phyloP scores from a whole-genome alignment of 345 rosid genomes.

The Citropsis articulata region DNA sequence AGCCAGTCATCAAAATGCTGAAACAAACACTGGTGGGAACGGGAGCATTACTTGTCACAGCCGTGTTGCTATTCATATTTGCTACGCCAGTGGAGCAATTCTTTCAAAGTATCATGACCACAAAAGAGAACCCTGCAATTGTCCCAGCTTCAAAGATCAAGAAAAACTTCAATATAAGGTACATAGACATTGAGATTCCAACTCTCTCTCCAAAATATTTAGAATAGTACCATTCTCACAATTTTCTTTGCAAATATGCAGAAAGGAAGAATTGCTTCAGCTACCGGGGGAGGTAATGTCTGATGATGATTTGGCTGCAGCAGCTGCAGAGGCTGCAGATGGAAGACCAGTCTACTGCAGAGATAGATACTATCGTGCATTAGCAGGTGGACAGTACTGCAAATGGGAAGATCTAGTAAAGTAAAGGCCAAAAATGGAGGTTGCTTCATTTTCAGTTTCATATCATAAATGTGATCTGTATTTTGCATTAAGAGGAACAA shows the following conservation, averaged over 20 bases:
- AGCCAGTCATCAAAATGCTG: slow-evolving; percentile 84
- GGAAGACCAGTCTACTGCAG: slow-evolving; percentile 98
- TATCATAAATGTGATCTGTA: slow-evolving; percentile 5
- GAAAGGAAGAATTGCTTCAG: slow-evolving; percentile 74
- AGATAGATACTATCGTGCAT: slow-evolving; percentile 88
- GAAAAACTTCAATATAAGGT: slow-evolving; percentile 69
- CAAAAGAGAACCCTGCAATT: slow-evolving; percentile 35
- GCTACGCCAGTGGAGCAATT: slow-evolving; percentile 84
- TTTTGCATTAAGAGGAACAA: background rate
- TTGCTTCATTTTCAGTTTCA: slow-evolving; percentile 2
- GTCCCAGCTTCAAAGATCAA: slow-evolving; percentile 43
- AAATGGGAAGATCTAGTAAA: slow-evolving; percentile 86
- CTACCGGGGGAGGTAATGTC: slow-evolving; percentile 66
- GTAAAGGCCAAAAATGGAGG: slow-evolving; percentile 14
- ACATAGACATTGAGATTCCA: slow-evolving; percentile 12
- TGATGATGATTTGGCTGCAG: slow-evolving; percentile 81
- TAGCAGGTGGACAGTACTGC: slow-evolving; percentile 99
- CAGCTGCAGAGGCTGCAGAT: slow-evolving; percentile 94
- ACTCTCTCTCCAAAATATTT: background rate
- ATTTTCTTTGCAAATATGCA: slow-evolving; percentile 15
- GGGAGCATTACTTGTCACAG: slow-evolving; percentile 75
- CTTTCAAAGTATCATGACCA: slow-evolving; percentile 38
- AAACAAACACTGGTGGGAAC: slow-evolving; percentile 84
- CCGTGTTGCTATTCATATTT: slow-evolving; percentile 58
- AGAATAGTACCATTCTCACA: background rate